A percentile compares a stretch with the other conserved stretches of the same genome.
Conservation (phyloP, 345 rosid species). For the Adansonia digitata region DNA sequence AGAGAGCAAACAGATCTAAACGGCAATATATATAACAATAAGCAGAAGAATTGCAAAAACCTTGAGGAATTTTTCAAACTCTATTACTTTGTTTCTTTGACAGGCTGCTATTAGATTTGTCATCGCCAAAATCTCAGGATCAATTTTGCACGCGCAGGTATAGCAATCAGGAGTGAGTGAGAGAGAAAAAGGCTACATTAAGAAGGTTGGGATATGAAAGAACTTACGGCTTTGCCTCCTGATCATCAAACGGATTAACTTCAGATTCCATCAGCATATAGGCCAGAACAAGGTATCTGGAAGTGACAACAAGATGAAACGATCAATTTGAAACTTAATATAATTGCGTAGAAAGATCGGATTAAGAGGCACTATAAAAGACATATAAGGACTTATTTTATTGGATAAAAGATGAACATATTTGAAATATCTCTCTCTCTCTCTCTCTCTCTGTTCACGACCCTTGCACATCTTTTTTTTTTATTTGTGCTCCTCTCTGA, state of each 20-base stretch:
- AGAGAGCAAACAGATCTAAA: neutral
- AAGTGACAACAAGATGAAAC: neutral
- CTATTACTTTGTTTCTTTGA: slow-evolving; percentile 91
- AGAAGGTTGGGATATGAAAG: neutral
- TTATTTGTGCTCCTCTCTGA: neutral
- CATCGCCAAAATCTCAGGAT: slow-evolving; percentile 99
- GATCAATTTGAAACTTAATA: neutral
- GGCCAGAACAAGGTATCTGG: slow-evolving; percentile 93
- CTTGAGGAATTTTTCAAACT: slow-evolving; percentile 97
- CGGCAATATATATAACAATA: neutral
- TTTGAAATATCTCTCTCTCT: too few relatives aligned
- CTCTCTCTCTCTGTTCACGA: neutral
- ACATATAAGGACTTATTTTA: neutral
- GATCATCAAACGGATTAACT: slow-evolving; percentile 98
- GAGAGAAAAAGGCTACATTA: neutral
- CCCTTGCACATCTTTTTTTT: neutral
- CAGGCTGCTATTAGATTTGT: slow-evolving; percentile 95
- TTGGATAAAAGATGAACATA: too few relatives aligned
- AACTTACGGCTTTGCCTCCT: slow-evolving; percentile 98
- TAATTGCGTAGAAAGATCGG: neutral
- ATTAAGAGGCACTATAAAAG: neutral
- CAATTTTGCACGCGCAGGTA: slow-evolving; percentile 75
- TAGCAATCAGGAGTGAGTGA: slow-evolving; percentile 10
- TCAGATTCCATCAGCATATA: slow-evolving; percentile 99
- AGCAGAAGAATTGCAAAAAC: slow-evolving; percentile 29